Conservation (phyloP, 2,329 filamentous ascomycete genomes). For the Arthrinium puccinioides region DNA sequence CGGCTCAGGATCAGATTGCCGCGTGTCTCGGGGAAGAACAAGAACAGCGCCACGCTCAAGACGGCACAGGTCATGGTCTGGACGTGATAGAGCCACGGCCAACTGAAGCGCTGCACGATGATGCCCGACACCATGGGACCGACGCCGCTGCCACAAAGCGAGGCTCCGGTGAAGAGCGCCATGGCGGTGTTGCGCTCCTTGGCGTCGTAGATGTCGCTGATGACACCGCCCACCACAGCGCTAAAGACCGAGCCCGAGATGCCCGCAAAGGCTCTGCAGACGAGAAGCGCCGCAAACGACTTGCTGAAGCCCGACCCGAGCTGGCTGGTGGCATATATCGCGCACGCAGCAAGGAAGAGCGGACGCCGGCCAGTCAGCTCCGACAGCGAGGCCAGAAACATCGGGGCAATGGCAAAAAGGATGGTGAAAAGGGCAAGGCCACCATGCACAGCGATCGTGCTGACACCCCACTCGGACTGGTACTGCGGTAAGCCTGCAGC, state of each 20-base stretch:
- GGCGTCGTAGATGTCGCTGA: constrained; percentile 77
- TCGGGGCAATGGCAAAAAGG: constrained; percentile 75
- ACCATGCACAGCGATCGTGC: constrained; percentile 53
- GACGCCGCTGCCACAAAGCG: constrained; percentile 70
- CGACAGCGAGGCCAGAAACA: constrained; percentile 76
- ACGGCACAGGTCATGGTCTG: too few relatives aligned
- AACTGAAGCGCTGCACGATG: constrained; percentile 24
- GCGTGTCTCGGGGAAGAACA: constrained; percentile 71
- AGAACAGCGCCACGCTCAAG: constrained; percentile 47
- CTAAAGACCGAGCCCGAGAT: constrained; percentile 73
- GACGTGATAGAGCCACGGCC: constrained; percentile 87
- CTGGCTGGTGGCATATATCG: constrained; percentile 65
- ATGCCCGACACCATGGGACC: constrained; percentile 65
- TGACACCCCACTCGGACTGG: constrained; percentile 60
- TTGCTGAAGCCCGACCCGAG: constrained; percentile 54
- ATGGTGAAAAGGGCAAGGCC: constrained; percentile 77
- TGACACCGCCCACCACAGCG: constrained; percentile 87
- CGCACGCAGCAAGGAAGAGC: constrained; percentile 68
- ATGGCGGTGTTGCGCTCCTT: constrained; percentile 79
- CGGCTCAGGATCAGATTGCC: constrained; percentile 71
- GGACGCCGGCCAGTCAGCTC: constrained; percentile 80
- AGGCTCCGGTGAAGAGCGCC: constrained; percentile 74
- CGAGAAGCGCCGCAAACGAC: constrained; percentile 64
- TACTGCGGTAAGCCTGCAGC: too few relatives aligned
- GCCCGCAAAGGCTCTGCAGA: constrained; percentile 69